Conservation (phyloP, 805 yeast genomes). For the Saccharomycopsis fibuligera region DNA sequence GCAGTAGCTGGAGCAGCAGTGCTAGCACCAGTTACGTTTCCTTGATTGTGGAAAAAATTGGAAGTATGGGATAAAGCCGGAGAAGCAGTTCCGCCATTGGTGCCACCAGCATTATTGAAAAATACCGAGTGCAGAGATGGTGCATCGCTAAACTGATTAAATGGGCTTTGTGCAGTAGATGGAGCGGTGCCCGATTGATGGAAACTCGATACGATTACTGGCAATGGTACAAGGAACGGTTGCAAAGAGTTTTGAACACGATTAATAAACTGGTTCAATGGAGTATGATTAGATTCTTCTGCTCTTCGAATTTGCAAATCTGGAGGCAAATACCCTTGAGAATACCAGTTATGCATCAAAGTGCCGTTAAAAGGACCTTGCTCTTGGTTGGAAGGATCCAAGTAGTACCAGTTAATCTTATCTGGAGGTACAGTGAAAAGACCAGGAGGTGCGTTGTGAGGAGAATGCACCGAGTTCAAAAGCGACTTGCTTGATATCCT, state of each 20-base stretch:
- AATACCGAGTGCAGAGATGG: constrained; percentile 13
- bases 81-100: not conserved
- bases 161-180: not conserved
- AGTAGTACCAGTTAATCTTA: constrained; percentile 59
- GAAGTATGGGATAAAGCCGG: not conserved
- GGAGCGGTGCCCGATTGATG: not conserved
- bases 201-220: constrained; percentile 6
- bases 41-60: not conserved
- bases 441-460: constrained; percentile 11
- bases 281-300: constrained; percentile 43
- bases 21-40: not conserved
- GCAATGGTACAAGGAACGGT: constrained; percentile 61
- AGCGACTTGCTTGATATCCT: constrained; percentile 3
- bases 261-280: constrained; percentile 49
- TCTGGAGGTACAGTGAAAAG: constrained; percentile 30
- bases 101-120: not conserved
- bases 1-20: not conserved
- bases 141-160: not conserved
- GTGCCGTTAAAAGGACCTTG: constrained; percentile 80
- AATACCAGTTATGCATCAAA: constrained; percentile 75
- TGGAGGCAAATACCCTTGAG: constrained; percentile 49
- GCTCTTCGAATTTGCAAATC: constrained; percentile 53
- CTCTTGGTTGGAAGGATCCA: constrained; percentile 60
- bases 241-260: constrained; percentile 40
- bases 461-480: constrained; percentile 3